Evolutionary conservation across 805 yeast species (phyloP), one percentile per base, ranked within the genome.

Genomic region (Wickerhamomyces sydowiorum): DNA sequence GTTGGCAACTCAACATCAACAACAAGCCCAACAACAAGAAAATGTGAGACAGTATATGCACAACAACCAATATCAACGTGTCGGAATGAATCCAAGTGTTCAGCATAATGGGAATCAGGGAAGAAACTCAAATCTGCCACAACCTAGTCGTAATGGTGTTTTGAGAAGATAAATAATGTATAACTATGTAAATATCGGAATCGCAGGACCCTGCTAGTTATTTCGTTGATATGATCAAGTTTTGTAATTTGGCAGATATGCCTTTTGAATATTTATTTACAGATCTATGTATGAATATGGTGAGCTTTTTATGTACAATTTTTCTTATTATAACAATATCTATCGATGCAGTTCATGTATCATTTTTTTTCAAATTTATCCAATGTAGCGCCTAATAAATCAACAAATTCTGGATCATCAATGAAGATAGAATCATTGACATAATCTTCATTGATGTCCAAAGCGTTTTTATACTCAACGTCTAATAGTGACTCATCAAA

Each of bases 71-170:
- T 41, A 46, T 32, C 24, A 44, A 36, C 20, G 32, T 9, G 10
- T 29, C 8, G 32, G 32, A 12, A 29, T 29, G 32, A 29, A 29
- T 17, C 32, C 32, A 7, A 12, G 13, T 12, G 32, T 29, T 29
- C 32, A 29, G 10, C 30, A 14, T n/a, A 28, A 18, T n/a, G 30
- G 30, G 5, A 28, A 15, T 28, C 30, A 25, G 20, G 7, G 15
- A 8, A 30, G 9, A 17, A 13, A 13, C 7, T 20, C 15, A 3
- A 24, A 37, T n/a, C 31, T 45, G 12, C 57, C 58, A 23, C 45
- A 41, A 19, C 60, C 60, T 12, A 43, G 55, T 2, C 46, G 60
- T 39, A 47, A 51, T 36, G 60, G 60, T 31, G 43, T 41, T 15
- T 36, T 55, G 42, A 52, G 56, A 49, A 44, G 57, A 39, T 51